Base-by-base conservation (phyloP, 1,284 basidiomycete species). In the Boletellus deceptivus region DNA sequence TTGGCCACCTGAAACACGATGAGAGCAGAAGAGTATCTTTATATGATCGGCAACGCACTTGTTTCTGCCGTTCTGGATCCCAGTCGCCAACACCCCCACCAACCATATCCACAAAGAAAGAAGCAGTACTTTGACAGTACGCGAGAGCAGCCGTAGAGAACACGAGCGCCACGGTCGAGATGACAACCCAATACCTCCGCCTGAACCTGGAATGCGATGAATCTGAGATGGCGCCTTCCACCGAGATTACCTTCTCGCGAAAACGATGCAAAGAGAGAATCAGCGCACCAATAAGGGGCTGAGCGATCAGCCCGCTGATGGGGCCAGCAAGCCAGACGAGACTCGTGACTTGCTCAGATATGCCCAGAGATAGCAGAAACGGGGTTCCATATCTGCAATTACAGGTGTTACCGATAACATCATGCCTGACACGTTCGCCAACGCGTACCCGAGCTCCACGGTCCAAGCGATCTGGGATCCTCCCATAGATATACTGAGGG, bases 311-410 rank as follows among this genome's bases (percentile, higher is more conserved):
- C 7, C 96, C 96, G 50, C 90, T 92, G 53, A 98, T 89, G 9
- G 93, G 93, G 6, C 95, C 97, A 27, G 96, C 96, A 40, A 99
- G 80, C 96, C 96, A 99, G 27, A 99, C 96, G 14, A 98, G 78
- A 50, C 91, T 91, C 5, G 97, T 98, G 25, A 93, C 75, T 62
- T 93, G 84, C 65, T 96, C 94, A 2, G 91, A 89, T 27, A 98
- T 78, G 9, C 96, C 96, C 11, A 99, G 83, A 14, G 79, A 81
- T 11, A 97, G 79, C 39, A 98, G 76, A 70, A 97, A 98, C 0
- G 96, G 95, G 2, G 94, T 98, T 29, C 94, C 94, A 65, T 96
- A 96, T 63, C 92, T 93, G 53, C 58, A 55, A 24, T 48, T 37
- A 57, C 40, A 46, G 54, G 33, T 20, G 48, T 49, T 33, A 55